Evolutionary conservation across 306 rosid genomes (phyloP).

Genomic region (Dryas alaskensis): DNA sequence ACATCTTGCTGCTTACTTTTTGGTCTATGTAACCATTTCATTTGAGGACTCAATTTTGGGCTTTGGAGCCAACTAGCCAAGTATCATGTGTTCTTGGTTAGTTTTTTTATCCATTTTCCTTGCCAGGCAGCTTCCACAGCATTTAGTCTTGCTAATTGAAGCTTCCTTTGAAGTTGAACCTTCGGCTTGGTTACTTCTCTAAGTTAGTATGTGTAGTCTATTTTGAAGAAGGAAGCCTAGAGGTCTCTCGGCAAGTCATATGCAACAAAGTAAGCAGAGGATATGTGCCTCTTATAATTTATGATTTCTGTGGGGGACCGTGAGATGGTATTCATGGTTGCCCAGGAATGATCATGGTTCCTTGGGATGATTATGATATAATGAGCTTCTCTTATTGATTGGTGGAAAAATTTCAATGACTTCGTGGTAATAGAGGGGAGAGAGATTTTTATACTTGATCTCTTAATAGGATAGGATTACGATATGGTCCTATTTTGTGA

Average conservation of each 20-base stretch:
- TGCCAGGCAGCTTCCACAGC: background rate
- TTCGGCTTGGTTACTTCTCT: background rate
- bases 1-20: background rate
- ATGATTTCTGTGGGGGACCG: background rate
- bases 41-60: background rate
- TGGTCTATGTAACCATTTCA: background rate
- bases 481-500: background rate
- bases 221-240: background rate
- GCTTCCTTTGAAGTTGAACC: background rate
- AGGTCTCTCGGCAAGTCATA: background rate
- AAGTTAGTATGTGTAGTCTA: background rate
- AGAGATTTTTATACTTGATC: background rate
- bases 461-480: background rate
- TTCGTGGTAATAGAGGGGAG: background rate
- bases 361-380: background rate
- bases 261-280: background rate
- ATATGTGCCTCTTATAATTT: background rate
- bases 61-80: background rate
- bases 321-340: background rate
- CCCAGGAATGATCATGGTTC: background rate
- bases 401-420: background rate
- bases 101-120: background rate
- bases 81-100: background rate
- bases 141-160: background rate
- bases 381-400: background rate